Percentiles rank a stretch among this genome's conserved stretches.
These are phyloP conservation scores for Solanum commersonii DNA, from an alignment of 257 asterid species.

Conservation along the genomic window DNA sequence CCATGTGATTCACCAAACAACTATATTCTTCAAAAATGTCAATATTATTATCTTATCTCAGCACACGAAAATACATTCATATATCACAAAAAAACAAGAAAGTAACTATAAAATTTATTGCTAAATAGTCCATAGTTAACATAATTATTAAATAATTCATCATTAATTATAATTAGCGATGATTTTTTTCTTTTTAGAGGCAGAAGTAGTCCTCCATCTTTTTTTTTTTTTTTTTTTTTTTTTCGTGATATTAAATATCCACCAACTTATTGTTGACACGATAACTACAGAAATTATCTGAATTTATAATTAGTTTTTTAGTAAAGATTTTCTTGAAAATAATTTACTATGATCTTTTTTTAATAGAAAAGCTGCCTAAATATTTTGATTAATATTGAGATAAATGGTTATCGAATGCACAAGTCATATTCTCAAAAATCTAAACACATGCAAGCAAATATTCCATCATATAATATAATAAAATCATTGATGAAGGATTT, in stretches of 20 bases:
- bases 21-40: background rate
- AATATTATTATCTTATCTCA: background rate
- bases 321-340: background rate
- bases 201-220: background rate
- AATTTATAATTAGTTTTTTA: background rate
- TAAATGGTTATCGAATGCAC: background rate
- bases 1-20: conserved; percentile 39
- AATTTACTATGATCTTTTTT: background rate
- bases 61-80: background rate
- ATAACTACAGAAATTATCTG: background rate
- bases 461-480: background rate
- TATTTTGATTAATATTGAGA: background rate
- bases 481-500: conserved; percentile 3
- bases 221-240: too few species aligned
- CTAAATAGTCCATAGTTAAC: background rate
- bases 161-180: background rate
- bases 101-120: background rate
- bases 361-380: background rate
- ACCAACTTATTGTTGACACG: background rate
- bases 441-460: conserved; percentile 13
- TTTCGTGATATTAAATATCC: background rate
- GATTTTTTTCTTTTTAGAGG: background rate
- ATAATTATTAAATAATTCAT: background rate
- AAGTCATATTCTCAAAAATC: conserved; percentile 1
- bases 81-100: background rate